A percentile compares a stretch with the other conserved stretches of the same genome.
Evolutionary conservation across 306 rosid genomes (phyloP).

Genomic region (Pyrus betulifolia): DNA sequence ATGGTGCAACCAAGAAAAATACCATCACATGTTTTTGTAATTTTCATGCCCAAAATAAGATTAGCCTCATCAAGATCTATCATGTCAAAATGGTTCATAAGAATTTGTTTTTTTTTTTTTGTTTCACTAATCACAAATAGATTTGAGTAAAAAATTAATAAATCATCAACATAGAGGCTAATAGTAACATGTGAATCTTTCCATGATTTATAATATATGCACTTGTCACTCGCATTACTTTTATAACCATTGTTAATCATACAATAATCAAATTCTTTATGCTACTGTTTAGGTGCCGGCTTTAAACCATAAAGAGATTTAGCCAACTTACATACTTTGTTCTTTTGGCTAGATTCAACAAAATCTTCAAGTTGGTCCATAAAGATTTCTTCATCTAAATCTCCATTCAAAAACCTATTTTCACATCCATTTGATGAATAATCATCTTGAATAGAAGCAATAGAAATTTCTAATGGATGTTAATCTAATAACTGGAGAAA

Average conservation of each 20-base stretch:
- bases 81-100: not conserved
- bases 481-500: not conserved
- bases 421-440: not conserved
- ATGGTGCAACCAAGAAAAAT: not conserved
- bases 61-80: not conserved
- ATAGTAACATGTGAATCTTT: too few species aligned
- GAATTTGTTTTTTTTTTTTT: not conserved
- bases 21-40: not conserved
- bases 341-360: not conserved
- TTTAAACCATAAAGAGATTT: too few species aligned
- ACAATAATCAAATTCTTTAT: too few species aligned
- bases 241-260: too few species aligned
- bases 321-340: not conserved
- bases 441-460: not conserved
- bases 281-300: too few species aligned
- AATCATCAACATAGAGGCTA: too few species aligned
- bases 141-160: too few species aligned
- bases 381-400: too few species aligned
- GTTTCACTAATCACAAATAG: not conserved
- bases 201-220: too few species aligned
- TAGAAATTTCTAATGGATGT: not conserved
- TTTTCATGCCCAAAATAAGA: not conserved
- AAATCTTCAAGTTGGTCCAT: too few species aligned
- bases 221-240: too few species aligned
- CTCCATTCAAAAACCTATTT: not conserved